Conservation (phyloP, 495 filamentous ascomycete genomes). For the Cercophora sp. region DNA sequence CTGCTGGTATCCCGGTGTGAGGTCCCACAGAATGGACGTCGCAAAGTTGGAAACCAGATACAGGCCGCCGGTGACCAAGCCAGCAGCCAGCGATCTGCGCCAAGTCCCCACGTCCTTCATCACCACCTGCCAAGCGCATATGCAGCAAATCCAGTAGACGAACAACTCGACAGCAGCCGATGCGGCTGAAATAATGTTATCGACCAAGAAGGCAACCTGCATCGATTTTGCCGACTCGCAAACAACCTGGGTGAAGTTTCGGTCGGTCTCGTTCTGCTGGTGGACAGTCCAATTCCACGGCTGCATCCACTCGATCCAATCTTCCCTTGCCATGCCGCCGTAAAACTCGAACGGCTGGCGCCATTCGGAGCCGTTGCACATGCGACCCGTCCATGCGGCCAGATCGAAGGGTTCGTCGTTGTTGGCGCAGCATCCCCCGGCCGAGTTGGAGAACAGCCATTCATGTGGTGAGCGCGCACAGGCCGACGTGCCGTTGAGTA, state of each 20-base stretch:
- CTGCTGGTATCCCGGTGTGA: no score
- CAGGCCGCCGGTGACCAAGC: no score
- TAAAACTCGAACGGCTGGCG: constrained; percentile 4
- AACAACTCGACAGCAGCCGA: not conserved
- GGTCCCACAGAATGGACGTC: no score
- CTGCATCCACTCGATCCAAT: constrained; percentile 10
- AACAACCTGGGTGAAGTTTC: not conserved
- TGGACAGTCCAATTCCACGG: constrained; percentile 13
- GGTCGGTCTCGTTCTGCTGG: not conserved
- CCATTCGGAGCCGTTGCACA: constrained; percentile 10
- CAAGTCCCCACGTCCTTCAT: no score
- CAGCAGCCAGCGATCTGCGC: no score
- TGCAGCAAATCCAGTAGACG: not conserved
- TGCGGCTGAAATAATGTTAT: not conserved
- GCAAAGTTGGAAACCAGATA: no score
- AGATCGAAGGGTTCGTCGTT: constrained; percentile 5
- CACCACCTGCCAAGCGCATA: no score
- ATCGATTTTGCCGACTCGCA: no score
- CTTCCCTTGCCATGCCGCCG: constrained; percentile 9
- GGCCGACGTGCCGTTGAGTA: constrained; percentile 5
- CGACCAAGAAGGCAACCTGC: not conserved
- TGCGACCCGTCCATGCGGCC: not conserved
- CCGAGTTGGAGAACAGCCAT: constrained; percentile 8
- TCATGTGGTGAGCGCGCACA: not conserved
- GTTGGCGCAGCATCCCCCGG: not conserved